phyloP scores from a whole-genome alignment of 768 basidiomycete genomes.

The Phlegmacium glaucopus region DNA sequence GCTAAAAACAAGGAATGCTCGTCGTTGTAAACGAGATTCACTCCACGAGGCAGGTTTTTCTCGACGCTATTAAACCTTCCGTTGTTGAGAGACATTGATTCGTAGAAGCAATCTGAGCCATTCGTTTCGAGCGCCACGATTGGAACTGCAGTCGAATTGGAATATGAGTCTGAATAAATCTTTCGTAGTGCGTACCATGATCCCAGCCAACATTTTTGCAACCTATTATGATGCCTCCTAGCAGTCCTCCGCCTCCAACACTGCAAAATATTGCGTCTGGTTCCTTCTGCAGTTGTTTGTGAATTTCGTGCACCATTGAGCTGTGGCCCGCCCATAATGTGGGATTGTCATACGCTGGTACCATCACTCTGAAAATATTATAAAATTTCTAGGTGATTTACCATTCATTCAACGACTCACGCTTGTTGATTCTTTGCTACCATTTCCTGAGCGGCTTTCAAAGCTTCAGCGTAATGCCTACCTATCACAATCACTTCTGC shows the following conservation, averaged over 20 bases:
- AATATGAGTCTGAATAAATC: neutral
- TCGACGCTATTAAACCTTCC: constrained; percentile 27
- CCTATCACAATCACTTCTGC: constrained; percentile 62
- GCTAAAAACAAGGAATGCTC: constrained; percentile 51
- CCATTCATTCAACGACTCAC: constrained; percentile 35
- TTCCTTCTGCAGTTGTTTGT: constrained; percentile 45
- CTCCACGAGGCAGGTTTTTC: constrained; percentile 37
- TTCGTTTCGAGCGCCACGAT: constrained; percentile 67
- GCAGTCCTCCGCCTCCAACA: constrained; percentile 71
- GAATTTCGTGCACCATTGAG: constrained; percentile 68
- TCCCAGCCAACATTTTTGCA: constrained; percentile 66
- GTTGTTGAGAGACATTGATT: constrained; percentile 61
- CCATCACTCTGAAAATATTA: constrained; percentile 47
- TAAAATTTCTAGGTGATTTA: neutral
- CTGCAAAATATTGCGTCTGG: constrained; percentile 77
- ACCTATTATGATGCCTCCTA: constrained; percentile 70
- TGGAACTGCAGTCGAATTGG: constrained; percentile 40
- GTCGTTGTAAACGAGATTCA: constrained; percentile 36
- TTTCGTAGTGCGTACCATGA: constrained; percentile 43
- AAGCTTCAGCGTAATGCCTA: constrained; percentile 53
- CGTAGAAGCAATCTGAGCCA: constrained; percentile 73
- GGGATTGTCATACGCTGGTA: constrained; percentile 71
- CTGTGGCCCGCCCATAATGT: constrained; percentile 73
- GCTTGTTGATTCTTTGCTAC: constrained; percentile 44
- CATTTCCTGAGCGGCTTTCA: constrained; percentile 44